phyloP scores from a whole-genome alignment of 2,329 filamentous ascomycete species.

The Microcyclosporella mali region DNA sequence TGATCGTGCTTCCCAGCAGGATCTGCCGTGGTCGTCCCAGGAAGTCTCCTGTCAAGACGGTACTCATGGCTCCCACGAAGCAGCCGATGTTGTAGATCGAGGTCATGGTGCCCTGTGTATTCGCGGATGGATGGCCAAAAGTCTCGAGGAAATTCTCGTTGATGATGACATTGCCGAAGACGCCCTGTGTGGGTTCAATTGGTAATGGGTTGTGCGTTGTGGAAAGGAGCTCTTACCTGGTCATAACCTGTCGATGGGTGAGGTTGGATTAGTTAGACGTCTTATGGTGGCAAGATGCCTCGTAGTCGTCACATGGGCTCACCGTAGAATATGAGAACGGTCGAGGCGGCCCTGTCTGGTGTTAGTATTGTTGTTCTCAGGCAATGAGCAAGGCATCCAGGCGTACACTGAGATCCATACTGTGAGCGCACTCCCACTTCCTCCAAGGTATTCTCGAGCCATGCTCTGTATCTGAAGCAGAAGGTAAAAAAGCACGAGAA shows the following conservation, averaged over 20 bases:
- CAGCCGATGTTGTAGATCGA: constrained; percentile 38
- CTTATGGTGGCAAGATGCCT: too few species aligned
- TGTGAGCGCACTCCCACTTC: constrained; percentile 46
- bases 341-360: constrained; percentile 37
- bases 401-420: constrained; percentile 45
- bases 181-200: constrained; percentile 5
- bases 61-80: constrained; percentile 42
- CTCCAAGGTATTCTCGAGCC: constrained; percentile 46
- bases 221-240: constrained; percentile 25
- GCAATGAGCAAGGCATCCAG: too few species aligned
- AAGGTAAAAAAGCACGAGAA: not conserved
- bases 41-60: constrained; percentile 37
- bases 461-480: constrained; percentile 22
- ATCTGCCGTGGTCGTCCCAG: constrained; percentile 40
- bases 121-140: constrained; percentile 32
- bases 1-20: constrained; percentile 37
- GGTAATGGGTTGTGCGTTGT: not conserved
- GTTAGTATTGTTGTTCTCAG: not conserved
- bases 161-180: constrained; percentile 33
- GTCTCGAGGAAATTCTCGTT: constrained; percentile 33
- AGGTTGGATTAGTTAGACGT: too few species aligned
- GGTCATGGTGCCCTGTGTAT: constrained; percentile 35
- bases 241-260: too few species aligned
- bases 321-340: constrained; percentile 46
- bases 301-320: too few species aligned